Base-by-base conservation (phyloP, 192 early-diverging fungal species). In the Kickxella alabastrina region DNA sequence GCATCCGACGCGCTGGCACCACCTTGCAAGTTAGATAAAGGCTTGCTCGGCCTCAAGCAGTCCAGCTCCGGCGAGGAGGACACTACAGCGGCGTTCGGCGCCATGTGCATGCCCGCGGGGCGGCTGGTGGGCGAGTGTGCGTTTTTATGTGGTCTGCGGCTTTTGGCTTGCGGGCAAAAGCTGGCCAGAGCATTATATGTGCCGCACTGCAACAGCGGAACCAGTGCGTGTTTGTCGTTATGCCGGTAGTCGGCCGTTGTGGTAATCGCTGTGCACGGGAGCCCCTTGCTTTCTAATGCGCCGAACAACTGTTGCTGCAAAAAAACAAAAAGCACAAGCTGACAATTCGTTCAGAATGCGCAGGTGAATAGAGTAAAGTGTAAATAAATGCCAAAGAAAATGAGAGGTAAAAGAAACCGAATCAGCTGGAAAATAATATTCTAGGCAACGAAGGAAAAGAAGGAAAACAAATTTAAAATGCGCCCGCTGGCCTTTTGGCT, bases 341-440 rank as follows among this genome's bases (percentile, higher is more conserved):
- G n/a, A n/a, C n/a, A 21, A 19, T 42, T 21, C 17, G 44, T 44
- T n/a, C n/a, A 44, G 4, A 15, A 23, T n/a, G 15, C 3, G 3
- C 42, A 48, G 42, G 43, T 38, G 25, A 21, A 38, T 46, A 36
- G 35, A 14, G 38, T 19, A 37, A 14, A 7, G 24, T 40, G 10
- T 28, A 19, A 27, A 18, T 21, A 18, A 31, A 17, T 42, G n/a
- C 9, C 23, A 21, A 46, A 56, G 31, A 35, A 19, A 15, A 25
- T 19, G 24, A 3, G 48, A 39, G 25, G 17, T n/a, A 52, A 32
- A 52, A 28, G n/a, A n/a, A n/a, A n/a, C n/a, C n/a, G n/a, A n/a
- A n/a, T n/a, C n/a, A n/a, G n/a, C n/a, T n/a, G n/a, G n/a, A n/a
- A n/a, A n/a, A n/a, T n/a, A n/a, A n/a, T n/a, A n/a, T n/a, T n/a